These are phyloP conservation scores for Fusarium nanum DNA, from an alignment of 2,329 filamentous ascomycete species.

Conservation along the genomic window DNA sequence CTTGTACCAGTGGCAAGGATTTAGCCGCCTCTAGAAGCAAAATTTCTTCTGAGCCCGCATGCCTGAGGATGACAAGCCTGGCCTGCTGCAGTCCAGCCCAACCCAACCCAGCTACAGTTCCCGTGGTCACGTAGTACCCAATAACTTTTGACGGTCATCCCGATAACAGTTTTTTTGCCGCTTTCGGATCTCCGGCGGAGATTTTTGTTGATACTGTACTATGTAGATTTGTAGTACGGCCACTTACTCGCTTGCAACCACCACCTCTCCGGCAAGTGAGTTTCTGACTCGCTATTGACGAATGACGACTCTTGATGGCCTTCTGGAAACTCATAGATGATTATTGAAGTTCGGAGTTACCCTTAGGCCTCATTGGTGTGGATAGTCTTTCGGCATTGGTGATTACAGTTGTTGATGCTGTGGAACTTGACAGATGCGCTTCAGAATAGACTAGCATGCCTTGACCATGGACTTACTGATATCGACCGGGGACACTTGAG, in stretches of 20 bases:
- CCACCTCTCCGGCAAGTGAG: neutral
- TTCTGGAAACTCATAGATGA: conserved; percentile 1
- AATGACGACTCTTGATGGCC: conserved; percentile 19
- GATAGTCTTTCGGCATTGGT: neutral
- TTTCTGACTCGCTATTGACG: conserved; percentile 31
- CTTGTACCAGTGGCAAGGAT: conserved; percentile 30
- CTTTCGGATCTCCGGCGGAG: conserved; percentile 30
- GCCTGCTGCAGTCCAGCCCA: conserved; percentile 27
- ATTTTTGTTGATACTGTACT: neutral
- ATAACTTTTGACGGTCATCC: conserved; percentile 29
- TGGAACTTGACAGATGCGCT: neutral
- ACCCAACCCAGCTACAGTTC: neutral
- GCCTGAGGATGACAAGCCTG: conserved; percentile 6
- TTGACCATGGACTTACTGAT: neutral
- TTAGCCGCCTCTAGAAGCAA: conserved; percentile 29
- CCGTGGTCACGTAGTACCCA: conserved; percentile 2
- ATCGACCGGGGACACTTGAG: neutral
- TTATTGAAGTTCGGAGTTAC: neutral
- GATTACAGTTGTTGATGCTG: neutral
- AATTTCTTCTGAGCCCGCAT: conserved; percentile 21
- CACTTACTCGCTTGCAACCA: conserved; percentile 38
- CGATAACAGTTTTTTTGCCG: conserved; percentile 28
- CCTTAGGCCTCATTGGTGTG: neutral
- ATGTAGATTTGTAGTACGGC: neutral
- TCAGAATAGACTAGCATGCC: neutral